Base-by-base conservation (phyloP, 2,329 filamentous ascomycete genomes). In the Blastomyces gilchristii region DNA sequence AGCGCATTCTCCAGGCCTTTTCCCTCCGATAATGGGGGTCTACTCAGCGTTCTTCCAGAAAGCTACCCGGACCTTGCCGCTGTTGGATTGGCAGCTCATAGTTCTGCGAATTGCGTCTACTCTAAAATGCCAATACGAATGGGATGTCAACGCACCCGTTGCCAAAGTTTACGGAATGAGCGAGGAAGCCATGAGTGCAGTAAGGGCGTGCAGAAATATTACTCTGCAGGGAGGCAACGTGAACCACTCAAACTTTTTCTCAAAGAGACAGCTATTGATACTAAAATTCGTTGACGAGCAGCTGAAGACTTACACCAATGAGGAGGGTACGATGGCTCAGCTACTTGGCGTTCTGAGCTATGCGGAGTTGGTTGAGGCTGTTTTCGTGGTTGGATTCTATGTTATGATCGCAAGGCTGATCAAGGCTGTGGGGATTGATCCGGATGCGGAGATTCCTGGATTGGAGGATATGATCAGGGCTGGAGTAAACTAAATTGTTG, bases 61-160 rank as follows among this genome's bases (percentile, higher is more conserved):
- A 54, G 18, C 52, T n/a, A 54, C 52, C 52, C 28, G 52, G 52
- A 54, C 31, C 1, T 18, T 54, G 52, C 52, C 52, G 18, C 37
- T 54, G 18, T 31, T 54, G 7, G 52, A 54, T 37, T 54, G 52
- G 52, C 52, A 54, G 31, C 52, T 54, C 31, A 54, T 54, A 31
- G 52, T 54, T 54, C 52, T 54, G 34, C 52, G 52, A 54, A 54
- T 54, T 54, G 52, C 52, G 31, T 54, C 52, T n/a, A 34, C 52
- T 8, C 9, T 54, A 37, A 14, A 34, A 37, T 54, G 52, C 28
- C 28, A 54, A 54, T 54, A 54, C 16, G 52, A 54, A 37, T 54
- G 52, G 52, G 16, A 54, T 54, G 52, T 54, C 52, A 54, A 54
- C 28, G 52, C 52, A n/a, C 52, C 52, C 7, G 52, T 54, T 9